A percentile compares a stretch with the other conserved stretches of the same genome.
These are phyloP conservation scores for Acorus gramineus DNA, from an alignment of 106 monocot genomes.

Conservation along the genomic window DNA sequence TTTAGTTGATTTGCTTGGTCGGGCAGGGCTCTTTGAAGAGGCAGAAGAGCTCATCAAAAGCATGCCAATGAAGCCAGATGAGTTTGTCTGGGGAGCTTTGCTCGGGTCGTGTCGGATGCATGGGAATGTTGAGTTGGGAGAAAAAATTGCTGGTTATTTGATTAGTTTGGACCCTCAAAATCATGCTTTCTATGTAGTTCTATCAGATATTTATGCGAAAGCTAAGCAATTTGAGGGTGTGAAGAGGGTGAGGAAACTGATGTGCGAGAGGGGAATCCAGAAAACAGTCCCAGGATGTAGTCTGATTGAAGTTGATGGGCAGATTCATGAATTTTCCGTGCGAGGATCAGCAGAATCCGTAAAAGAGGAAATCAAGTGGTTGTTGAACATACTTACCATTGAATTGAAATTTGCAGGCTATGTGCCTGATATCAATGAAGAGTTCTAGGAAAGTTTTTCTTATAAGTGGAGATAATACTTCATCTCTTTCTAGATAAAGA, in stretches of 20 bases:
- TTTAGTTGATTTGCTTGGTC: conserved; percentile 40
- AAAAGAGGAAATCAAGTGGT: conserved; percentile 14
- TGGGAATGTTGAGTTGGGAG: conserved; percentile 30
- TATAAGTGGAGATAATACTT: no score
- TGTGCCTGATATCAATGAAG: no score
- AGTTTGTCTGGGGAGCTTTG: conserved; percentile 41
- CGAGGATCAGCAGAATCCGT: conserved; percentile 4
- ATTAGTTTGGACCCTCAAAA: conserved; percentile 30
- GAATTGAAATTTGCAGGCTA: conserved; percentile 10
- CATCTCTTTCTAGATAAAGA: no score
- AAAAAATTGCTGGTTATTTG: conserved; percentile 18
- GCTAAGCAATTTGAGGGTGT: conserved; percentile 21
- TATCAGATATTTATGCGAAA: conserved; percentile 43
- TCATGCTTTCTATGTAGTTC: conserved; percentile 26
- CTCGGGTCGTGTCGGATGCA: conserved; percentile 42
- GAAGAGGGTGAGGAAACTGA: conserved; percentile 21
- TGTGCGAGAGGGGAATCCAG: conserved; percentile 23
- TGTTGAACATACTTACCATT: conserved; percentile 11
- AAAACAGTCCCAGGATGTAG: conserved; percentile 36
- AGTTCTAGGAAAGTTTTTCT: no score
- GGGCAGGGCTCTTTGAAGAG: conserved; percentile 30
- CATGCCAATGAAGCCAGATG: conserved; percentile 45
- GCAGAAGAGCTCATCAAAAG: conserved; percentile 25
- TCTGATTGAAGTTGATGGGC: conserved; percentile 37
- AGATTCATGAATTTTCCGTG: conserved; percentile 30